phyloP scores from a whole-genome alignment of 345 rosid genomes.

The Rhizophora apiculata region DNA sequence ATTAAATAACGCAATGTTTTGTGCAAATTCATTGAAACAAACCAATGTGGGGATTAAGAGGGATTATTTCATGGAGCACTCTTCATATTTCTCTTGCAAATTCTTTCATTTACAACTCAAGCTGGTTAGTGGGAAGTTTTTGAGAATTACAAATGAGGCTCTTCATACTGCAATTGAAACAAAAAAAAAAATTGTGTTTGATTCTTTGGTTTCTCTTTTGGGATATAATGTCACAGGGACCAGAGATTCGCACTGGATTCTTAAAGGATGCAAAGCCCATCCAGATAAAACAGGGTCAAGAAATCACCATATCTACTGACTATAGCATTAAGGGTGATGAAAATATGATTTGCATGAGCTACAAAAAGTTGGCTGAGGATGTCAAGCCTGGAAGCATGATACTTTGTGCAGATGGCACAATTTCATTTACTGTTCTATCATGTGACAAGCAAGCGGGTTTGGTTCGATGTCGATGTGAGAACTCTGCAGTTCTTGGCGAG shows the following conservation, averaged over 20 bases:
- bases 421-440: slow-evolving; percentile 75
- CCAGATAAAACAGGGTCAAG: slow-evolving; percentile 49
- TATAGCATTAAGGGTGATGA: slow-evolving; percentile 74
- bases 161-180: neutral
- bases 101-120: no score
- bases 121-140: no score
- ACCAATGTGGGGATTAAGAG: neutral
- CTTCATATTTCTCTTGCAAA: neutral
- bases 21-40: neutral
- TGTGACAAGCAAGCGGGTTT: slow-evolving; percentile 64
- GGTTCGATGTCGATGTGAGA: slow-evolving; percentile 84
- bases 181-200: neutral
- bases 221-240: slow-evolving; percentile 17
- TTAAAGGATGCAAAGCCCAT: slow-evolving; percentile 28
- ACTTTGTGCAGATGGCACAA: slow-evolving; percentile 96
- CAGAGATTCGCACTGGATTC: slow-evolving; percentile 30
- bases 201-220: neutral
- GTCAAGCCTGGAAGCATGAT: slow-evolving; percentile 87
- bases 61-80: neutral
- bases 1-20: neutral
- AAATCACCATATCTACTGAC: slow-evolving; percentile 78
- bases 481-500: slow-evolving; percentile 90
- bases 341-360: slow-evolving; percentile 80
- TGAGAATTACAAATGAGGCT: neutral
- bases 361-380: slow-evolving; percentile 77